Evolutionary conservation across 2,329 filamentous ascomycete species (phyloP), one percentile per base, ranked within the genome.

Genomic region (Chaetomium sp.): DNA sequence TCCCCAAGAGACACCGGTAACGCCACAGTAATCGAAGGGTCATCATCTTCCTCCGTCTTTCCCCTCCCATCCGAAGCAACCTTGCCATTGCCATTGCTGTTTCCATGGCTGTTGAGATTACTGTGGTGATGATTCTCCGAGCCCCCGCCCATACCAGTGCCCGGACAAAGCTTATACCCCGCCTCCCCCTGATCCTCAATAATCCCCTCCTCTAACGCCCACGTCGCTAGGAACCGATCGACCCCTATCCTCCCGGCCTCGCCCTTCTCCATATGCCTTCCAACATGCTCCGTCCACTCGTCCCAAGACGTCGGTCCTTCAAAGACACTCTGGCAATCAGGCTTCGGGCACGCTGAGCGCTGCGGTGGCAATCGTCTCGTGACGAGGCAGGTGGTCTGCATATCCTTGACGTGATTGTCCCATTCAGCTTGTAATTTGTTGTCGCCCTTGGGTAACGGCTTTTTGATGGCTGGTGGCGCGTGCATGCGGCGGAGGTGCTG

Each of bases 401-500:
- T 86, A 2, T 82, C 79, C 75, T 84, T 85, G 47, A 86, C 82
- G 43, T 84, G 81, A 0, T 72, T 72, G 48, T 86, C 84, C 84
- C 83, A 86, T 55, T 86, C 82, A 1, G 74, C 66, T 63, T 84
- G 80, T 5, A 84, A 68, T 63, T 80, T 82, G 64, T 73, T 79
- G 62, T 85, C 82, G 0, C 76, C 76, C 64, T 85, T 83, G 33
- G 76, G 72, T 14, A 79, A 71, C 8, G 79, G 71, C 64, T 81
- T 78, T 65, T 82, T 79, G 65, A 82, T 84, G 65, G 83, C 78
- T 43, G 82, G 82, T 0, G 86, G 85, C 0, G 87, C 85, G 65
- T 99, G 94, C 92, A 97, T 97, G 47, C 92, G 88, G 11, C 91
- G 87, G 11, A 95, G 79, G 66, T 99, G 92, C 68, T 97, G 92